phyloP scores from a whole-genome alignment of 176 grass and related monocot species.

The bread wheat (Triticum aestivum) region DNA sequence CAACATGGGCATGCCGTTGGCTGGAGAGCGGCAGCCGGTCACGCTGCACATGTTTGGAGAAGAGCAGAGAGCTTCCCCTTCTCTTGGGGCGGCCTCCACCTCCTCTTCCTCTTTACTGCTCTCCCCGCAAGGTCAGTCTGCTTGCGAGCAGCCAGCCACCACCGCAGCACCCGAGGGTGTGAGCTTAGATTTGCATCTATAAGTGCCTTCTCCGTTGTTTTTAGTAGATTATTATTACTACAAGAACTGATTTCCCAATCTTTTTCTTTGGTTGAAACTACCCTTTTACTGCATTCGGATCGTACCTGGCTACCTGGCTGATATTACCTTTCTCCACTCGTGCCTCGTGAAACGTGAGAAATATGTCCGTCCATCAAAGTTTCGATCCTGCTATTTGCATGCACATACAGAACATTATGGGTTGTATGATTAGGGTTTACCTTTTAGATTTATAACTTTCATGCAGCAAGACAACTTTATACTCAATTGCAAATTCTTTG shows the following conservation, averaged over 20 bases:
- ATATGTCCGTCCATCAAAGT: conserved; percentile 13
- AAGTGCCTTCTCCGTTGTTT: conserved; percentile 34
- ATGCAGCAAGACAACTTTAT: conserved; percentile 1
- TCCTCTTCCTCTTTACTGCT: conserved; percentile 44
- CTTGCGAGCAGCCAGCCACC: conserved; percentile 46
- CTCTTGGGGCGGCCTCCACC: conserved; percentile 26
- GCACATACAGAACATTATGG: not conserved
- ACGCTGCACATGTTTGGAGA: conserved; percentile 38
- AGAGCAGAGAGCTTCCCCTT: conserved; percentile 32
- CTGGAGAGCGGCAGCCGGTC: conserved; percentile 34
- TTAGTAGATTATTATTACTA: conserved; percentile 7
- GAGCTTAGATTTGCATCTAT: conserved; percentile 99
- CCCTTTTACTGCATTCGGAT: conserved; percentile 33
- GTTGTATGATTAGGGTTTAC: conserved; percentile 32
- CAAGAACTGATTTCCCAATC: conserved; percentile 30
- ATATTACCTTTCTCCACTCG: conserved; percentile 16
- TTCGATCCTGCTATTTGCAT: conserved; percentile 15
- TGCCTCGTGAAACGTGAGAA: conserved; percentile 1
- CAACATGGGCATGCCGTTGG: conserved; percentile 20
- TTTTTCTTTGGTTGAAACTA: conserved; percentile 8
- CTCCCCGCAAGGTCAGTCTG: conserved; percentile 63
- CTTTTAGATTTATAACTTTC: conserved; percentile 11
- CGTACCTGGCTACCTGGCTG: conserved; percentile 20
- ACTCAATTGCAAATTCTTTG: not conserved
- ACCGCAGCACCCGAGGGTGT: conserved; percentile 53